Base-by-base conservation (phyloP, 805 yeast species). In the Candida odintsovae region DNA sequence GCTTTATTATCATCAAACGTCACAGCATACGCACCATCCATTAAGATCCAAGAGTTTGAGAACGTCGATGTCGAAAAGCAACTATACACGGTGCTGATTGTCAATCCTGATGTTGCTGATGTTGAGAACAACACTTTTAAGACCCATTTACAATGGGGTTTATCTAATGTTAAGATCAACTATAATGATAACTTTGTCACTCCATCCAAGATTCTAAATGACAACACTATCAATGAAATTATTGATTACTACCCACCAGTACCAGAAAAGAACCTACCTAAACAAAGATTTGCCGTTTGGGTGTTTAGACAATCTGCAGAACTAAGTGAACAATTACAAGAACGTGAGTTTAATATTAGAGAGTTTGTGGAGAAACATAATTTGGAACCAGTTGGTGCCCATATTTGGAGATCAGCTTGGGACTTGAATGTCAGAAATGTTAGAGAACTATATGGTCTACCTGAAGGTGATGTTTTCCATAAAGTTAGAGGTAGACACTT, bases 21-120 rank as follows among this genome's bases (percentile, higher is more conserved):
- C 15, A 88, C 90, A 2, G 64, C 76, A 28, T 77, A 78, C 54
- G 86, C 89, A 13, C 98, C 98, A n/a, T 74, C 80, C 20, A 70
- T 92, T 46, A 75, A 80, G 61, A 73, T 92, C 42, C 83, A 83
- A 56, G 94, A 87, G 61, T 90, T 80, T 58, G 88, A 78, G 13
- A 53, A 58, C 20, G 58, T 71, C 18, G 64, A 69, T 44, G 42
- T 57, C 4, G 45, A 53, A n/a, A 62, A 72, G 11, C 80, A 79
- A 49, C 68, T 78, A 46, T 94, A 89, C 68, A 80, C 97, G 0
- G 73, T 90, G 9, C 63, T 92, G 40, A 67, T 94, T 42, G 94
- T 94, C 23, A 90, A 92, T 63, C 97, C 97, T 16, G 99, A 94
- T 66, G 79, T 82, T 40, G 97, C 98, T 15, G 90, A 90, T 59